A percentile compares a stretch with the other conserved stretches of the same genome.
Conservation (phyloP, 2,329 filamentous ascomycete species). For the Teratosphaeria zuluensis region DNA sequence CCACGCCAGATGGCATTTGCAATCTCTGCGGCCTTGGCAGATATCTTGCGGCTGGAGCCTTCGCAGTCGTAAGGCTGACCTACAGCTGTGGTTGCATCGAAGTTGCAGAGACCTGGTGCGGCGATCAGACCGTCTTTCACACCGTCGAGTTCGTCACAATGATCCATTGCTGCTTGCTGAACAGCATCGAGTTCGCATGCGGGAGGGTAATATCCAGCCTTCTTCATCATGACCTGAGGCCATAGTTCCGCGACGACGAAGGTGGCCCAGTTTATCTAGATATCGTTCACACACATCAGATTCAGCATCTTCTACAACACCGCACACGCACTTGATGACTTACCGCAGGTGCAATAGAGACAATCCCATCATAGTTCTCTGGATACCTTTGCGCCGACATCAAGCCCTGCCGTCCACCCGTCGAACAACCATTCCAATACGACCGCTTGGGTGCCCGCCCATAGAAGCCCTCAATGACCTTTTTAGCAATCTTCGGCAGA, state of each 20-base stretch:
- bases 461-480: conserved; percentile 24
- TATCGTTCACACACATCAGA: not conserved
- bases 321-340: not conserved
- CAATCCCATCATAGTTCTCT: conserved; percentile 30
- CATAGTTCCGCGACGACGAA: conserved; percentile 22
- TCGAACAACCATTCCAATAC: conserved; percentile 31
- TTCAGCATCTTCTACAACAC: not conserved
- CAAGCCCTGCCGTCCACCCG: conserved; percentile 29
- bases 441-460: conserved; percentile 23
- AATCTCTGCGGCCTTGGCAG: conserved; percentile 21
- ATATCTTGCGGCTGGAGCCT: conserved; percentile 16
- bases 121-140: conserved; percentile 28
- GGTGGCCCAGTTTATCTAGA: conserved; percentile 25
- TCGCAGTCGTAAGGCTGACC: conserved; percentile 19
- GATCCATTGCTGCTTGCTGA: conserved; percentile 24
- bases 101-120: conserved; percentile 19
- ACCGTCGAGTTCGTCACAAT: conserved; percentile 30
- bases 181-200: conserved; percentile 30
- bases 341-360: conserved; percentile 29
- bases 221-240: conserved; percentile 24
- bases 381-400: conserved; percentile 31
- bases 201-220: conserved; percentile 17
- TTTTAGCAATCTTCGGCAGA: conserved; percentile 23
- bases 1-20: conserved; percentile 26
- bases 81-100: conserved; percentile 22